phyloP scores from a whole-genome alignment of 1,284 basidiomycete genomes.

The Leccinum solheimii region DNA sequence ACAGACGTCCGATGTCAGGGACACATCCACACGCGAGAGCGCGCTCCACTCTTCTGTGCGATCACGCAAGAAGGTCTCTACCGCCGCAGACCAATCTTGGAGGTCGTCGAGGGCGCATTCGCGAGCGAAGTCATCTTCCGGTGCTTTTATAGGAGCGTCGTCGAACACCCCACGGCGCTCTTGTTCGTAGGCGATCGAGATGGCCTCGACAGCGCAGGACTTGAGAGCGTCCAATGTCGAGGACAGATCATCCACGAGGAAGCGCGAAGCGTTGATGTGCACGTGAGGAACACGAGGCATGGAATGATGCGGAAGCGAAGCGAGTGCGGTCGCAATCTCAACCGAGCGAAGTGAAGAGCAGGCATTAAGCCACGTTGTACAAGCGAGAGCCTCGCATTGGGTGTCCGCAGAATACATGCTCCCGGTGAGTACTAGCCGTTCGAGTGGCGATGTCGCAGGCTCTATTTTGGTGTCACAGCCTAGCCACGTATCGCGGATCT shows the following conservation, averaged over 20 bases:
- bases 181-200: conserved; percentile 27
- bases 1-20: conserved; percentile 15
- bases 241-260: conserved; percentile 24
- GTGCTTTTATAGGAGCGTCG: neutral
- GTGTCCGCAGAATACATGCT: conserved; percentile 31
- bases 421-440: conserved; percentile 30
- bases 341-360: conserved; percentile 27
- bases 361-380: conserved; percentile 27
- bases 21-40: conserved; percentile 18
- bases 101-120: conserved; percentile 37
- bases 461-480: conserved; percentile 40
- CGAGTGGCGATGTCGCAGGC: conserved; percentile 4
- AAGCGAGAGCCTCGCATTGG: conserved; percentile 24
- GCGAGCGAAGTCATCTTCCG: conserved; percentile 24
- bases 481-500: conserved; percentile 68
- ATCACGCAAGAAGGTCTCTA: conserved; percentile 22
- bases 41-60: conserved; percentile 22
- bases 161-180: conserved; percentile 1
- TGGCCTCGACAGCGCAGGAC: conserved; percentile 21
- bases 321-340: conserved; percentile 27
- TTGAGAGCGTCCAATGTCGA: conserved; percentile 22
- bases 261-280: conserved; percentile 31
- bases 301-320: conserved; percentile 3
- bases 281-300: conserved; percentile 22
- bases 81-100: conserved; percentile 24